These are phyloP conservation scores for Anisodus acutangulus DNA, from an alignment of 257 asterid species.

Conservation along the genomic window DNA sequence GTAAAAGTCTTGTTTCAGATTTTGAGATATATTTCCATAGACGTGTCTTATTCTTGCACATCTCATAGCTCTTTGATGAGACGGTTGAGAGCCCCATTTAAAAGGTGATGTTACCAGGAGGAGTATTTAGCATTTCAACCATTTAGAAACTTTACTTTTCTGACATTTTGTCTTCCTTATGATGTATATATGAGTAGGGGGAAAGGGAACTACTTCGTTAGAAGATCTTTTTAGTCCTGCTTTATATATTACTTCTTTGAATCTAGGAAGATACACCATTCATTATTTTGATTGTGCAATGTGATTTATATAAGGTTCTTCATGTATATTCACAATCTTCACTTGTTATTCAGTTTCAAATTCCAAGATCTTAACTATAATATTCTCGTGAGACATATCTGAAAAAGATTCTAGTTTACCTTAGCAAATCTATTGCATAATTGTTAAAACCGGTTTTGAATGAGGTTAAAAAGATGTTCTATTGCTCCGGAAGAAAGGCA, in stretches of 20 bases:
- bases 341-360: neutral
- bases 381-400: conserved; percentile 20
- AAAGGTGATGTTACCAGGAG: neutral
- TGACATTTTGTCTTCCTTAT: conserved; percentile 11
- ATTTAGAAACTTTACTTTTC: conserved; percentile 6
- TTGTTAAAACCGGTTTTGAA: neutral
- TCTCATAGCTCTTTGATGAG: neutral
- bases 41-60: neutral
- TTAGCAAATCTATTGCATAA: neutral
- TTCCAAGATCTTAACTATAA: neutral
- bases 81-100: neutral
- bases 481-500: neutral
- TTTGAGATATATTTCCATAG: neutral
- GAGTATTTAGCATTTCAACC: neutral
- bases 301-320: neutral
- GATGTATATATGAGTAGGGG: conserved; percentile 9
- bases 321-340: neutral
- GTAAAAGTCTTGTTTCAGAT: neutral
- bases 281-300: neutral
- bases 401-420: neutral
- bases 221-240: too few species aligned
- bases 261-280: neutral
- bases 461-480: conserved; percentile 9
- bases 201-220: neutral
- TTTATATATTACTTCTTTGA: neutral